Evolutionary conservation across 306 rosid species (phyloP), one percentile per base, ranked within the genome.

Genomic region (Hippophae gyantsensis): DNA sequence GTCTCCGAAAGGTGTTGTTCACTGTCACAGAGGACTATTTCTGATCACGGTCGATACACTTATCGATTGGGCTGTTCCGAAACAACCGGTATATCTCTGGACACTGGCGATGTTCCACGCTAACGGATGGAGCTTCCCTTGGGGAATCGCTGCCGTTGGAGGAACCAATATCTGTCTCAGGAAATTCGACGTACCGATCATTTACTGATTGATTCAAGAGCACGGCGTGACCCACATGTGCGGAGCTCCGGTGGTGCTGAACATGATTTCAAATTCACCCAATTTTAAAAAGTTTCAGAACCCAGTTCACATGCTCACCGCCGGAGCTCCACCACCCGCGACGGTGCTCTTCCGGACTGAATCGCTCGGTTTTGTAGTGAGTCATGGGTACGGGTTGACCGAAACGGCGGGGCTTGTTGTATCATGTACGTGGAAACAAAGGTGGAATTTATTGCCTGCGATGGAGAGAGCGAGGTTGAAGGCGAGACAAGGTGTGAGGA

Each of bases 141-240:
- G 69, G 69, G 69, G 61, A 4, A 64, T 54, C 26, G 61, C 61
- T 7, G 61, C 61, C 12, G 38, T 64, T 3, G 71, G 64, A 49
- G 64, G 48, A 9, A 67, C 64, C 71, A 67, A 67, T 57, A 58
- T 67, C 59, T 54, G 61, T 13, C n/a, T 64, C n/a, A 43, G 69
- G 7, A 64, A 55, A 64, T 64, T 64, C 27, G 69, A 64, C 6
- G 44, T 45, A 11, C 11, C 44, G 10, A 25, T 43, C 8, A 42
- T 43, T 14, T 57, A 48, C 41, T 14, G 42, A 7, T 12, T 67
- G 44, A 67, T 67, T 1, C 18, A 58, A 27, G 12, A 14, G 26
- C 71, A 57, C 5, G 56, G 38, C 7, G 27, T 42, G 9, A 42
- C 45, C 10, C 61, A 57, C 61, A 42, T 41, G 60, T 56, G 47